Evolutionary conservation across 2,329 filamentous ascomycete genomes (phyloP).

Genomic region (Aspergillus spinulosporus): DNA sequence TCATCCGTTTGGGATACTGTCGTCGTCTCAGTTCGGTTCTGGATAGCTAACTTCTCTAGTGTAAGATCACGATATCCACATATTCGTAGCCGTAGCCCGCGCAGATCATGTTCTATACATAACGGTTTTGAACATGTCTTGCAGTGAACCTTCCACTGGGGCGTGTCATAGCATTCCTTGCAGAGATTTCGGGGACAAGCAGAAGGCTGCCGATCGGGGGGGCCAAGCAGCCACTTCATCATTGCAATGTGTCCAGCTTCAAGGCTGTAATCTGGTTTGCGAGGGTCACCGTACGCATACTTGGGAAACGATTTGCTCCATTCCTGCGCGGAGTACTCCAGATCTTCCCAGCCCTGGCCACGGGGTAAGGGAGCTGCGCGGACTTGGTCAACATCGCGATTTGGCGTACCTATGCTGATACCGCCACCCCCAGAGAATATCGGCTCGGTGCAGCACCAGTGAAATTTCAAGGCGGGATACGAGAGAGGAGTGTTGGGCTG

Average conservation of each 20-base stretch:
- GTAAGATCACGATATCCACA: slow-evolving; percentile 59
- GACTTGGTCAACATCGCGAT: slow-evolving; percentile 56
- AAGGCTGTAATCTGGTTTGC: slow-evolving; percentile 40
- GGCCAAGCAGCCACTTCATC: slow-evolving; percentile 51
- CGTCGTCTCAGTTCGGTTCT: slow-evolving; percentile 28
- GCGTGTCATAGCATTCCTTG: slow-evolving; percentile 58
- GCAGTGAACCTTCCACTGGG: slow-evolving; percentile 61
- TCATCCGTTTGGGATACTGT: slow-evolving; percentile 5
- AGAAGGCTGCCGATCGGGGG: slow-evolving; percentile 47
- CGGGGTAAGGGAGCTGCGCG: slow-evolving; percentile 59
- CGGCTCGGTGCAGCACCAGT: slow-evolving; percentile 62
- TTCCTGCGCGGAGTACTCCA: slow-evolving; percentile 50
- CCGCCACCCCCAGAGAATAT: slow-evolving; percentile 61
- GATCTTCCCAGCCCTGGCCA: slow-evolving; percentile 56
- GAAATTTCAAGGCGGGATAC: slow-evolving; percentile 55
- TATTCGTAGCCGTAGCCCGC: slow-evolving; percentile 56
- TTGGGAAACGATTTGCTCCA: slow-evolving; percentile 44
- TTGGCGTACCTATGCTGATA: slow-evolving; percentile 57
- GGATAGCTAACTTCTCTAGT: slow-evolving; percentile 49
- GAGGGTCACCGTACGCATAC: slow-evolving; percentile 43
- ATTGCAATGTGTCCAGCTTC: slow-evolving; percentile 44
- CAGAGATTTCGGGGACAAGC: slow-evolving; percentile 58
- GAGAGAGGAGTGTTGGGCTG: slow-evolving; percentile 37
- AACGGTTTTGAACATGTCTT: slow-evolving; percentile 57
- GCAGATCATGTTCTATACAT: slow-evolving; percentile 62